These are phyloP conservation scores for Pisolithus tinctorius DNA, from an alignment of 768 basidiomycete species.

Conservation along the genomic window DNA sequence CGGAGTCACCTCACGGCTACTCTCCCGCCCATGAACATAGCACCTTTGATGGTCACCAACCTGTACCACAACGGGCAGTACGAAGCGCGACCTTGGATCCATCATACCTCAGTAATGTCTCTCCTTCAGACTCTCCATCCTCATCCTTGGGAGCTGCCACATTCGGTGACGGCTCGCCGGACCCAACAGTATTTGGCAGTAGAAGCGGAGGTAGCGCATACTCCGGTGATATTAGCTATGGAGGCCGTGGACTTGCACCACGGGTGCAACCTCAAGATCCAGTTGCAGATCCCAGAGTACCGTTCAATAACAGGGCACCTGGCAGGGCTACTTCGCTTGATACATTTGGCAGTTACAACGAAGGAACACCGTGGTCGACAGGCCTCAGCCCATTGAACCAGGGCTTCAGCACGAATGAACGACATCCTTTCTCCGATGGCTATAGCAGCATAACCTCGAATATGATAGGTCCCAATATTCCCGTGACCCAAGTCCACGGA, in stretches of 20 bases:
- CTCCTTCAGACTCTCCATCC: slow-evolving; percentile 63
- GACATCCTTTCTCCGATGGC: slow-evolving; percentile 18
- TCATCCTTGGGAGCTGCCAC: slow-evolving; percentile 62
- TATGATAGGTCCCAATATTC: slow-evolving; percentile 10
- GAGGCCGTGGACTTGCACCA: slow-evolving; percentile 28
- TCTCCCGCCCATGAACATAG: slow-evolving; percentile 32
- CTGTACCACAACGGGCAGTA: slow-evolving; percentile 54
- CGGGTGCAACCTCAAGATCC: slow-evolving; percentile 36
- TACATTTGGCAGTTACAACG: slow-evolving; percentile 31
- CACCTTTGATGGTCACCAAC: slow-evolving; percentile 51
- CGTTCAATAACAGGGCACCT: slow-evolving; percentile 26
- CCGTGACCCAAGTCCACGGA: slow-evolving; percentile 15
- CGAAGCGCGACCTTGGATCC: slow-evolving; percentile 57
- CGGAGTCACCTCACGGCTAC: slow-evolving; percentile 43
- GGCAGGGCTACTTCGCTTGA: slow-evolving; percentile 32
- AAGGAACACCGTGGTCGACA: slow-evolving; percentile 31
- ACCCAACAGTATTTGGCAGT: slow-evolving; percentile 51
- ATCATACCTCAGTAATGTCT: slow-evolving; percentile 45
- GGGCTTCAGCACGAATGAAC: slow-evolving; percentile 16
- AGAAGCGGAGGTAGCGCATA: slow-evolving; percentile 34
- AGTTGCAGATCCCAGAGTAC: slow-evolving; percentile 31
- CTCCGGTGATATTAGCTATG: slow-evolving; percentile 30
- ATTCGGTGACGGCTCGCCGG: slow-evolving; percentile 64
- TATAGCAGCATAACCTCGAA: slow-evolving; percentile 17
- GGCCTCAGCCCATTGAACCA: slow-evolving; percentile 19